phyloP scores from a whole-genome alignment of 2,329 filamentous ascomycete genomes.

The Geosmithia putterillii region DNA sequence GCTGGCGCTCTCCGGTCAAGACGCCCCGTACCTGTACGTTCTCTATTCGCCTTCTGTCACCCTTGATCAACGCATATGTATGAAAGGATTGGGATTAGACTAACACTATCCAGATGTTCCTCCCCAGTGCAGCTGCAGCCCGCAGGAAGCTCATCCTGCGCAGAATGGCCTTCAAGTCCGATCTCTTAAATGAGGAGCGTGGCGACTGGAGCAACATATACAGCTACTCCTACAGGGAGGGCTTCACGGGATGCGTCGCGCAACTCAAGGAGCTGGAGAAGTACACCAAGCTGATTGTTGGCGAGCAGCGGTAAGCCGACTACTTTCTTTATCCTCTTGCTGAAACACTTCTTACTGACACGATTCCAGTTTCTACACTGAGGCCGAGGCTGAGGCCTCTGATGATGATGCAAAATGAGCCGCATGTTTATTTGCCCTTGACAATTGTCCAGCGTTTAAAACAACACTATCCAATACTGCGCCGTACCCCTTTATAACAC shows the following conservation, averaged over 20 bases:
- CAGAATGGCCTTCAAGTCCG: conserved; percentile 28
- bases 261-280: conserved; percentile 41
- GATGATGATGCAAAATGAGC: conserved; percentile 6
- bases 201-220: conserved; percentile 45
- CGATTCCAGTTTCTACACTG: conserved; percentile 17
- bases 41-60: neutral
- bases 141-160: conserved; percentile 37
- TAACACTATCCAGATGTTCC: conserved; percentile 24
- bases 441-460: too few species aligned
- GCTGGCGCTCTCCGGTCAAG: conserved; percentile 40
- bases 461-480: neutral
- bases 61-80: neutral
- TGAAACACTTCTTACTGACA: neutral
- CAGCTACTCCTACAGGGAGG: conserved; percentile 40
- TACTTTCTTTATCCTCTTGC: neutral
- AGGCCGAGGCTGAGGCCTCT: conserved; percentile 11
- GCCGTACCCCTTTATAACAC: neutral
- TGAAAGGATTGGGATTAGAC: neutral
- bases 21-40: conserved; percentile 32
- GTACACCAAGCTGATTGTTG: conserved; percentile 45
- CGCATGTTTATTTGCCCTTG: neutral
- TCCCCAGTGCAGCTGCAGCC: conserved; percentile 42
- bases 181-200: conserved; percentile 5
- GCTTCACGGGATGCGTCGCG: conserved; percentile 39
- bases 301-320: conserved; percentile 32